Base-by-base conservation (phyloP, 768 basidiomycete genomes). In the Phaeotremella fagi region DNA sequence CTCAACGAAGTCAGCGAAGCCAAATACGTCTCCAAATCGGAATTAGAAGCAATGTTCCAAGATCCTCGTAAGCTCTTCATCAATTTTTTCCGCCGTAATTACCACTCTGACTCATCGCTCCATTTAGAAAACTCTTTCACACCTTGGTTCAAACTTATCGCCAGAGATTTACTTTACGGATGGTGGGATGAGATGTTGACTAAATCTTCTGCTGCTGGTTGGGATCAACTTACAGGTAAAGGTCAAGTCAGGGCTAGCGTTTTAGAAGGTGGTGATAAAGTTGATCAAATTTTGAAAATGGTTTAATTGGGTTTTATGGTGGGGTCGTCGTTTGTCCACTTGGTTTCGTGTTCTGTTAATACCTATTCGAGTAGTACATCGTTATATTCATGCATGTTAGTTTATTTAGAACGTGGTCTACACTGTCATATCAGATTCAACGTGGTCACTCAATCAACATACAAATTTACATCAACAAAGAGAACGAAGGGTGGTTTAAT, bases 81-180 rank as follows among this genome's bases (percentile, higher is more conserved):
- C 44, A 25, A 7, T 7, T 33, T 18, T 12, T 5, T 11, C 22
- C 18, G 45, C 44, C n/a, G 25, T 4, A 43, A 18, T 50, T 20
- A 49, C 31, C 16, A 33, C 31, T 33, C 33, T 29, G 41, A 45
- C 53, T 55, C 46, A 51, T 28, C 24, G 11, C 31, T 33, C 9
- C 22, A 7, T 44, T 1, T 64, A 94, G 90, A 76, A 52, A 88
- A 88, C 73, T 82, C 81, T 1, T 99, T 99, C 75, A 99, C 95
- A 5, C 95, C 95, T 0, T 99, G 95, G 95, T 99, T 99, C 83
- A 89, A 91, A 75, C 83, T 98, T 25, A 98, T 99, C 68, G 91
- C 90, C 1, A 83, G 91, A 3, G 90, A 97, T 72, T 94, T 94
- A 75, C 80, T 99, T 37, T 98, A 92, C 71, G 89, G 88, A 22